These are phyloP conservation scores for Colletotrichum sp. DNA, from an alignment of 2,329 filamentous ascomycete genomes.

Conservation along the genomic window DNA sequence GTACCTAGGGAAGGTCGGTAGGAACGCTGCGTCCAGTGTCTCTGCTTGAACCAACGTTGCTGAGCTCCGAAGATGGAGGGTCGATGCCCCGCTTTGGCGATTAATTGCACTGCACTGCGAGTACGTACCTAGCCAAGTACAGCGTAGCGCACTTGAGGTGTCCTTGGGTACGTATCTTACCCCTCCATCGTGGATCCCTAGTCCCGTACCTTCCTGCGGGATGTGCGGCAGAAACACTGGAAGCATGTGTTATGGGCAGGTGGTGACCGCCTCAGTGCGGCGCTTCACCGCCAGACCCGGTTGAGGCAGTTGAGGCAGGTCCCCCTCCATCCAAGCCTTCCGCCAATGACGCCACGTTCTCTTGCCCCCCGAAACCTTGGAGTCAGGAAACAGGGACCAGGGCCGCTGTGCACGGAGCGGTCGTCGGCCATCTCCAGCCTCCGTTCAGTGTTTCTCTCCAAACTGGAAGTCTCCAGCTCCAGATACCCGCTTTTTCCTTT, in stretches of 20 bases:
- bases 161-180: neutral
- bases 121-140: neutral
- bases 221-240: neutral
- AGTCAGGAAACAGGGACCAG: neutral
- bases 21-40: neutral
- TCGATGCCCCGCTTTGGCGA: neutral
- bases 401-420: neutral
- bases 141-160: neutral
- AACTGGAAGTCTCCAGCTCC: neutral
- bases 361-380: neutral
- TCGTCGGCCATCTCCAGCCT: conserved; percentile 5
- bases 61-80: conserved; percentile 9
- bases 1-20: neutral
- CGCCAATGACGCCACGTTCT: neutral
- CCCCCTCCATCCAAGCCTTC: neutral
- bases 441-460: neutral
- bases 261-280: neutral
- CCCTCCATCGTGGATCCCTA: neutral
- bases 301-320: neutral
- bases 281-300: conserved; percentile 1
- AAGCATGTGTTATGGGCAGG: neutral
- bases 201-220: neutral
- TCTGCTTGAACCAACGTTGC: neutral
- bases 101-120: neutral
- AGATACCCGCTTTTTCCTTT: neutral